Conservation (phyloP, 2,329 filamentous ascomycete genomes). For the Ilyonectria sp. region DNA sequence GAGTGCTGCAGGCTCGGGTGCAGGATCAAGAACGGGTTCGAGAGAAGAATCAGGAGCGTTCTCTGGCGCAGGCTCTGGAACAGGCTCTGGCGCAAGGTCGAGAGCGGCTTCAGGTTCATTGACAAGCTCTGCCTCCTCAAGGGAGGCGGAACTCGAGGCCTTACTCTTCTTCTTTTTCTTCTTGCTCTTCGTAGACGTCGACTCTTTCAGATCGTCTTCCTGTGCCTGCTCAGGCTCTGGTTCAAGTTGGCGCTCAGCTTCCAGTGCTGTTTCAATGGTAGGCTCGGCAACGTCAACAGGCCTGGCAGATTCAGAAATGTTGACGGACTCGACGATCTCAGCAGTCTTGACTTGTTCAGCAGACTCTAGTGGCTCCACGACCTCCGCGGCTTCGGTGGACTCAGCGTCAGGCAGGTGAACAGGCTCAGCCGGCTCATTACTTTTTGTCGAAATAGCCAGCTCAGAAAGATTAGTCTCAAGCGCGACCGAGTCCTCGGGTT, state of each 20-base stretch:
- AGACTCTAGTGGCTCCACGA: slow-evolving; percentile 13
- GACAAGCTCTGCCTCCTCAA: background rate
- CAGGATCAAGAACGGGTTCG: background rate
- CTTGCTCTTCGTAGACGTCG: slow-evolving; percentile 46
- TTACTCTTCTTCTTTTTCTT: slow-evolving; percentile 32
- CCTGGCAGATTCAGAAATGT: background rate
- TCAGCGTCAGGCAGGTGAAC: background rate
- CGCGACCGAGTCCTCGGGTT: slow-evolving; percentile 18
- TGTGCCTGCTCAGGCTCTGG: background rate
- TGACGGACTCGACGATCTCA: background rate
- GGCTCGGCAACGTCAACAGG: background rate
- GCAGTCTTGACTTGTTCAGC: background rate
- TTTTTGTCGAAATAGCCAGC: background rate
- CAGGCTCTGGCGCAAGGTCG: background rate
- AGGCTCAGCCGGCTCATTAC: background rate
- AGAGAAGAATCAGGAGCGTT: background rate
- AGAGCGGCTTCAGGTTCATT: slow-evolving; percentile 2
- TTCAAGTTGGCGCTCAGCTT: background rate
- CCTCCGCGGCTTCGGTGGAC: background rate
- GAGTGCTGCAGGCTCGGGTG: slow-evolving; percentile 1
- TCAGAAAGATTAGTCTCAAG: background rate
- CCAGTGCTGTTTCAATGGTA: background rate
- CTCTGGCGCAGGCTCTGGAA: background rate
- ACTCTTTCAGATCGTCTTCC: slow-evolving; percentile 10
- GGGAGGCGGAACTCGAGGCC: background rate